Conservation (phyloP, 257 asterid species). For the Plantago elongata region DNA sequence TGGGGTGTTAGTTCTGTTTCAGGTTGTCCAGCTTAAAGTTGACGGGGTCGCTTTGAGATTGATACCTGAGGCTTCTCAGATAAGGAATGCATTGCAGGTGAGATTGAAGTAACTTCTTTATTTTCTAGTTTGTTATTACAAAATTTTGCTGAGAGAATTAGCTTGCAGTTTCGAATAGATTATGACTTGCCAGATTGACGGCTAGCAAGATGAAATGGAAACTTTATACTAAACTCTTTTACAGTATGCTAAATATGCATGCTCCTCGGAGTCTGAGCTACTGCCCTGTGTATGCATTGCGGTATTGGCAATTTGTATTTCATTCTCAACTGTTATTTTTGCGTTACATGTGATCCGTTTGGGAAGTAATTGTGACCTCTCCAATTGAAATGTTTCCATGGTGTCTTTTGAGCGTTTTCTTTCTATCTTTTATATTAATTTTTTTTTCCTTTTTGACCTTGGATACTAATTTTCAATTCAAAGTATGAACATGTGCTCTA, state of each 20-base stretch:
- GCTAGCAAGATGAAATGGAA: too few species aligned
- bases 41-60: conserved; percentile 89
- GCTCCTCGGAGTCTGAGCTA: not conserved
- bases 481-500: not conserved
- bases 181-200: too few species aligned
- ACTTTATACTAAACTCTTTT: too few species aligned
- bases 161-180: too few species aligned
- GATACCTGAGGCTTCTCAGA: conserved; percentile 88
- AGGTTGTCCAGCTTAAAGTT: conserved; percentile 82
- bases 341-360: not conserved
- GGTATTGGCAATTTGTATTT: not conserved
- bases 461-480: not conserved
- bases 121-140: not conserved
- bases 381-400: not conserved
- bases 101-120: conserved; percentile 4
- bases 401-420: not conserved
- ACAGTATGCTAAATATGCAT: conserved; percentile 1
- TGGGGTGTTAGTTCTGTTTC: conserved; percentile 27
- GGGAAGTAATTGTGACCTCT: conserved; percentile 4
- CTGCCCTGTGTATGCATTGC: conserved; percentile 11
- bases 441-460: too few species aligned
- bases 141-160: not conserved
- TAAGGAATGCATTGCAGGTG: conserved; percentile 76
- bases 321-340: not conserved
- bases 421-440: too few species aligned